Conservation (phyloP, 1,284 basidiomycete genomes). For the Pseudozyma tsukubaensis region DNA sequence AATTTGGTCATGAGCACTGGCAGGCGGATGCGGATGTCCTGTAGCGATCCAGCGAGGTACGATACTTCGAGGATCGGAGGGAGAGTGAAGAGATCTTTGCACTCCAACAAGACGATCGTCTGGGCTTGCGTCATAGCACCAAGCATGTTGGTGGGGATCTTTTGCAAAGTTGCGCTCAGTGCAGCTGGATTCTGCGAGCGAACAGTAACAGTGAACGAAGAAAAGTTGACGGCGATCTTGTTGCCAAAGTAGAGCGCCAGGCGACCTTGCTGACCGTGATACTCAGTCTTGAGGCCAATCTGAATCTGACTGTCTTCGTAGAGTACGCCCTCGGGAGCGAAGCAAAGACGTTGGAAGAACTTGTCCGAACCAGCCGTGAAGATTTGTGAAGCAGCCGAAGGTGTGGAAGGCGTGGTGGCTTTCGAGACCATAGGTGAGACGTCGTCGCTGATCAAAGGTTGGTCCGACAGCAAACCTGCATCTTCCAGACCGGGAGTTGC, state of each 20-base stretch:
- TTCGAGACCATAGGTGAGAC: slow-evolving; percentile 21
- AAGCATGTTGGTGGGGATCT: slow-evolving; percentile 84
- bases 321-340: slow-evolving; percentile 85
- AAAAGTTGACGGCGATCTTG: slow-evolving; percentile 86
- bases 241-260: slow-evolving; percentile 95
- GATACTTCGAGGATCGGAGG: slow-evolving; percentile 88
- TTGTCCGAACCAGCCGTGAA: slow-evolving; percentile 70
- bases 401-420: slow-evolving; percentile 35
- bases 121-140: slow-evolving; percentile 87
- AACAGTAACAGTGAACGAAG: slow-evolving; percentile 86
- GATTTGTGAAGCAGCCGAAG: slow-evolving; percentile 12
- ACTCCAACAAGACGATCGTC: slow-evolving; percentile 91
- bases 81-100: slow-evolving; percentile 83
- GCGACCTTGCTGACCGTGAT: slow-evolving; percentile 90
- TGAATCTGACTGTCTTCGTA: slow-evolving; percentile 96
- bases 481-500: slow-evolving; percentile 60
- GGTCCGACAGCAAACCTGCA: slow-evolving; percentile 23
- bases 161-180: slow-evolving; percentile 83
- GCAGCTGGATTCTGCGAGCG: slow-evolving; percentile 76
- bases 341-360: slow-evolving; percentile 88
- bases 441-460: slow-evolving; percentile 34
- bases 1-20: slow-evolving; percentile 92
- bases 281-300: slow-evolving; percentile 94
- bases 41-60: slow-evolving; percentile 90
- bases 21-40: slow-evolving; percentile 83